Conservation (phyloP, 768 basidiomycete genomes). For the Auriscalpium microsporum region DNA sequence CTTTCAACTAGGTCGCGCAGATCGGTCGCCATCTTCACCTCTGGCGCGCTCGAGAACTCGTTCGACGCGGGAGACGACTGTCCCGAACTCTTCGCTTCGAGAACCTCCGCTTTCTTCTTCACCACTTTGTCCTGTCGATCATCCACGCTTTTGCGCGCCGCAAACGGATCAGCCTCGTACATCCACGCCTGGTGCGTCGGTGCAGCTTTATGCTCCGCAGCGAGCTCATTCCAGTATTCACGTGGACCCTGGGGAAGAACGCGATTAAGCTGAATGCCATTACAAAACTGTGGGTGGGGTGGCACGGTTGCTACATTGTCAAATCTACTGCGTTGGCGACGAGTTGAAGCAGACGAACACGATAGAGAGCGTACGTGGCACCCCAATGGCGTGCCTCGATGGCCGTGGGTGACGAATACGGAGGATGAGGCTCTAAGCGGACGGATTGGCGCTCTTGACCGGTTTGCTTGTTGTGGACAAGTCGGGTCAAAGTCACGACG, state of each 20-base stretch:
- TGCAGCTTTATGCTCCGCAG: constrained; percentile 55
- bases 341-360: constrained; percentile 44
- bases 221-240: constrained; percentile 80
- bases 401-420: constrained; percentile 55
- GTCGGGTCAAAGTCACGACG: constrained; percentile 52
- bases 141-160: constrained; percentile 57
- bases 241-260: constrained; percentile 78
- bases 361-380: constrained; percentile 79
- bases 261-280: constrained; percentile 61
- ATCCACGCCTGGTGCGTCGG: constrained; percentile 76
- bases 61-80: constrained; percentile 17
- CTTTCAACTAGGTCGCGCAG: constrained; percentile 77
- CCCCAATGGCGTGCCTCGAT: constrained; percentile 88
- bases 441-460: constrained; percentile 50
- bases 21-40: constrained; percentile 74
- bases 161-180: constrained; percentile 83
- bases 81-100: constrained; percentile 10
- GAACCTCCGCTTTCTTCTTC: constrained; percentile 32
- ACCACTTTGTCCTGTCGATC: constrained; percentile 53
- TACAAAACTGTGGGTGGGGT: constrained; percentile 48
- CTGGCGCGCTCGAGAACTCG: constrained; percentile 45
- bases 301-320: constrained; percentile 16
- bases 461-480: constrained; percentile 58
- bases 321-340: no score
- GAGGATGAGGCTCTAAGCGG: constrained; percentile 65